Conservation (phyloP, 2,329 filamentous ascomycete species). For the Colletotrichum sp. region DNA sequence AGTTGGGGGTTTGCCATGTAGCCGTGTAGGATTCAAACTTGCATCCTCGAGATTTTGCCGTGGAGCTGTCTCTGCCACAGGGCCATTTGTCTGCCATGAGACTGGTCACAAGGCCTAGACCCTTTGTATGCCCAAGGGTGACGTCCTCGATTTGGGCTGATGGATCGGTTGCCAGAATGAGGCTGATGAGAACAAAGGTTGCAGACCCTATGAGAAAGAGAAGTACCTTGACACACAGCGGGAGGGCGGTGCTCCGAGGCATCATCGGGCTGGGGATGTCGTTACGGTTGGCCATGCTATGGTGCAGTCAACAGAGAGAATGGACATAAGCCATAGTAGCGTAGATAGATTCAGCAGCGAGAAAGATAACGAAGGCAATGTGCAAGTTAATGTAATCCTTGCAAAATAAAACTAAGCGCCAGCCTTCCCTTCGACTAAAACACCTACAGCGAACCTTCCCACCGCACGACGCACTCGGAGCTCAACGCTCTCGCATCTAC, state of each 20-base stretch:
- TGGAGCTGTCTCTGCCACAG: not conserved
- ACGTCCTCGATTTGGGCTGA: not conserved
- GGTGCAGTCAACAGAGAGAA: not conserved
- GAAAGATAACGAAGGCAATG: not conserved
- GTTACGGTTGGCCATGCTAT: not conserved
- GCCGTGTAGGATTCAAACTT: not conserved
- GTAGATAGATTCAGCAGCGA: not conserved
- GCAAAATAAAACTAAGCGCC: not conserved
- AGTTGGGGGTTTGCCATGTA: not conserved
- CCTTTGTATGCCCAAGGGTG: not conserved
- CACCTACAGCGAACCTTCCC: not conserved
- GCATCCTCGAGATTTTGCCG: not conserved
- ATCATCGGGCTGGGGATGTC: not conserved
- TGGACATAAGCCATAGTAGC: rapidly evolving
- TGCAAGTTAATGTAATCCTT: not conserved
- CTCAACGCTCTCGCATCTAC: not conserved
- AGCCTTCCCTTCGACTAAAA: not conserved
- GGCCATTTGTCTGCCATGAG: not conserved
- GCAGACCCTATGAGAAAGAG: not conserved
- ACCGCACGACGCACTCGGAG: not conserved
- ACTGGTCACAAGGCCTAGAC: not conserved
- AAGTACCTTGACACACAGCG: not conserved
- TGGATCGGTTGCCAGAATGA: not conserved
- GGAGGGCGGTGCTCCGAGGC: not conserved
- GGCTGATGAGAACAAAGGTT: not conserved